These are phyloP conservation scores for Hirsutella minnesotensis DNA, from an alignment of 2,329 filamentous ascomycete genomes.

Conservation along the genomic window DNA sequence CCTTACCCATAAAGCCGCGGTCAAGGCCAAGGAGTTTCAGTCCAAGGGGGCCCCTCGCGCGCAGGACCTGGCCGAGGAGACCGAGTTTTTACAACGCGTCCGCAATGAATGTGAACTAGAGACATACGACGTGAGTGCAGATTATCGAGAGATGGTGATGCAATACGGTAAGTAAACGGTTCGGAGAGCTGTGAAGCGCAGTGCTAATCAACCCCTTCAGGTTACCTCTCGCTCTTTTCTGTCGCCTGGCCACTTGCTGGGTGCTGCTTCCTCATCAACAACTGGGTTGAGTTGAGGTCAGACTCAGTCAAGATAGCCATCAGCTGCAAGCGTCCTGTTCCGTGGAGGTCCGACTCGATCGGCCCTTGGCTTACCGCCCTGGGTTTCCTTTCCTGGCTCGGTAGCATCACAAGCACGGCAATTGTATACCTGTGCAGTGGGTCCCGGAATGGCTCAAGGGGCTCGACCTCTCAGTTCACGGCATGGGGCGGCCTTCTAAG, in stretches of 20 bases:
- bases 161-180: conserved; percentile 45
- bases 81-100: conserved; percentile 67
- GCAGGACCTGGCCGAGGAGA: conserved; percentile 66
- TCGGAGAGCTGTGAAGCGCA: no score
- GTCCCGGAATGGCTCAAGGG: conserved; percentile 50
- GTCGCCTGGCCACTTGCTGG: conserved; percentile 92
- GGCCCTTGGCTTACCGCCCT: conserved; percentile 83
- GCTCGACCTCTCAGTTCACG: conserved; percentile 57
- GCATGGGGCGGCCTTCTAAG: conserved; percentile 71
- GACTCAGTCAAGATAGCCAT: conserved; percentile 92
- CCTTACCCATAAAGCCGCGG: conserved; percentile 64
- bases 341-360: conserved; percentile 84
- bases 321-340: conserved; percentile 78
- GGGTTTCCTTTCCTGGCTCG: conserved; percentile 86
- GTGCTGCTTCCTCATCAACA: conserved; percentile 81
- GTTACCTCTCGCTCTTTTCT: conserved; percentile 83
- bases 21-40: conserved; percentile 69
- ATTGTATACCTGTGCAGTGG: conserved; percentile 83
- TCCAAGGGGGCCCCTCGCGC: conserved; percentile 37
- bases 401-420: conserved; percentile 75
- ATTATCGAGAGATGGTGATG: conserved; percentile 89
- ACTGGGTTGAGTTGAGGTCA: conserved; percentile 88
- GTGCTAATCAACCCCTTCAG: conserved; percentile 24
- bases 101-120: conserved; percentile 73
- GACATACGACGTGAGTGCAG: conserved; percentile 77